A percentile compares a stretch with the other conserved stretches of the same genome.
These are phyloP conservation scores for Waltergamsia citrina DNA, from an alignment of 2,329 filamentous ascomycete genomes.

Conservation along the genomic window DNA sequence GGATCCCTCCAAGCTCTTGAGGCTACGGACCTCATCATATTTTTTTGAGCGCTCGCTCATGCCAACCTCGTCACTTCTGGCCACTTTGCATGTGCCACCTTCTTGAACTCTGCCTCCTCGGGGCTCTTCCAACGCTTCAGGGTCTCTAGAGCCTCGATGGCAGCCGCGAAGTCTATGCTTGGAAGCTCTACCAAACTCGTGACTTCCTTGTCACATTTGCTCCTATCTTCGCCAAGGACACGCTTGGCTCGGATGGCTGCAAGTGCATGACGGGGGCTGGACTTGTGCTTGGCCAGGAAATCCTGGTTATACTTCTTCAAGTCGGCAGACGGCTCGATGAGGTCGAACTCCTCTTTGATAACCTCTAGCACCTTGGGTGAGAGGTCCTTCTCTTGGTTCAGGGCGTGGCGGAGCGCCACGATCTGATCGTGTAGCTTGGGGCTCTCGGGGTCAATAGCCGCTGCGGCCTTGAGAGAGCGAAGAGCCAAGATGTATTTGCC, in stretches of 20 bases:
- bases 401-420: constrained; percentile 55
- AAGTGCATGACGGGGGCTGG: constrained; percentile 52
- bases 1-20: no score
- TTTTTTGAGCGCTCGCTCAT: no score
- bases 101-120: constrained; percentile 37
- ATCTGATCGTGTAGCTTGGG: constrained; percentile 69
- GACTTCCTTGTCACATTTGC: constrained; percentile 53
- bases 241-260: constrained; percentile 52
- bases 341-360: constrained; percentile 58
- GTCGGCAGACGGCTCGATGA: constrained; percentile 46
- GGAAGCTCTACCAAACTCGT: constrained; percentile 44
- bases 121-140: constrained; percentile 40
- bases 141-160: constrained; percentile 31
- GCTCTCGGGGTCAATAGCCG: constrained; percentile 58
- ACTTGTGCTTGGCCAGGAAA: constrained; percentile 52
- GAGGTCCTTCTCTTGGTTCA: constrained; percentile 48
- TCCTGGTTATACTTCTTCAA: constrained; percentile 57
- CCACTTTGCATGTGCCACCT: constrained; percentile 38
- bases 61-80: constrained; percentile 37
- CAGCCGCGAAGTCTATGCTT: constrained; percentile 44
- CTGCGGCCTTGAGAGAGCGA: constrained; percentile 70
- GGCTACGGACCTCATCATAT: no score
- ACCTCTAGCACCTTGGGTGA: constrained; percentile 57
- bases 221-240: constrained; percentile 47
- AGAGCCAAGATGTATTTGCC: constrained; percentile 84